phyloP scores from a whole-genome alignment of 495 filamentous ascomycete genomes.

The Penicillium steckii region DNA sequence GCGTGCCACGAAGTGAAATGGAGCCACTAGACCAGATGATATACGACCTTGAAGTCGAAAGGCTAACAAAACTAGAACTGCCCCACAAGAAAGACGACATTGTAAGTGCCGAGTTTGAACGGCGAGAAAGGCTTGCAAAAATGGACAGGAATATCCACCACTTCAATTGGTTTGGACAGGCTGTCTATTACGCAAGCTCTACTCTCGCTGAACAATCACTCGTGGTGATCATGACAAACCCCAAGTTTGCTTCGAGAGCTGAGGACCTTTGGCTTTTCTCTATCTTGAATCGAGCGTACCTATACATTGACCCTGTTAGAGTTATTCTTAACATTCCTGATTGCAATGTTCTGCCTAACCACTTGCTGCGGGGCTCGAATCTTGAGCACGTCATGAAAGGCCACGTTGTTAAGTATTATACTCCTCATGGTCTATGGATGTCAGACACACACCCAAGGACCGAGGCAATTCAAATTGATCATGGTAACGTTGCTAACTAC shows the following conservation, averaged over 20 bases:
- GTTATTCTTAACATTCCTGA: slow-evolving; percentile 5
- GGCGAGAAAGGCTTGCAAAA: background rate
- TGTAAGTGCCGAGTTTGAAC: background rate
- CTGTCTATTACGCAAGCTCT: slow-evolving; percentile 14
- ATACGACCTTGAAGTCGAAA: background rate
- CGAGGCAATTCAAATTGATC: slow-evolving; percentile 3
- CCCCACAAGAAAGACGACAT: background rate
- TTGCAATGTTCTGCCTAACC: background rate
- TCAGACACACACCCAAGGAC: background rate
- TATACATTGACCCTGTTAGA: slow-evolving; percentile 29
- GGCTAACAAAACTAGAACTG: background rate
- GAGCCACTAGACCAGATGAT: background rate
- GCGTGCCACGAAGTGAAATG: background rate
- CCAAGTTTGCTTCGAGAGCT: slow-evolving; percentile 10
- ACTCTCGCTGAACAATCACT: slow-evolving; percentile 35
- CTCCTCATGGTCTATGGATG: slow-evolving; percentile 25
- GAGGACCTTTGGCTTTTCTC: slow-evolving; percentile 9
- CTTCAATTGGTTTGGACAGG: slow-evolving; percentile 30
- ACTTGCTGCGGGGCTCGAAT: slow-evolving; percentile 4
- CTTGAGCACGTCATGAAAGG: slow-evolving; percentile 18
- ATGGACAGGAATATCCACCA: slow-evolving; percentile 26
- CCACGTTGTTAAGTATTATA: slow-evolving; percentile 26
- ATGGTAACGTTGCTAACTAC: slow-evolving; percentile 1
- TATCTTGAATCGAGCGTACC: slow-evolving; percentile 13
- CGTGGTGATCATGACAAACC: slow-evolving; percentile 18